These are phyloP conservation scores for Orobanche coerulescens DNA, from an alignment of 257 asterid genomes.

Conservation along the genomic window DNA sequence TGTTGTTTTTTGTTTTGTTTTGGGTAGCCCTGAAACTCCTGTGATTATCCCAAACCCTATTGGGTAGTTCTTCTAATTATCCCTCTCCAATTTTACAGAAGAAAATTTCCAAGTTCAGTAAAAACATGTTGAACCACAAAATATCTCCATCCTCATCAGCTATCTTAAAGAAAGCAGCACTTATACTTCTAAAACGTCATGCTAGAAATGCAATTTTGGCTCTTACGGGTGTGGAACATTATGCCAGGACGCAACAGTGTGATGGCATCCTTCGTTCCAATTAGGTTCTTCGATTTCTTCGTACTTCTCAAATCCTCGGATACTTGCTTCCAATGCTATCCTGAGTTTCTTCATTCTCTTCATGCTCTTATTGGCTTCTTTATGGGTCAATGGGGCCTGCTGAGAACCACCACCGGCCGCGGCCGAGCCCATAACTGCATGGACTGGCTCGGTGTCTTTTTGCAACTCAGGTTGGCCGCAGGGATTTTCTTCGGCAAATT, in stretches of 20 bases:
- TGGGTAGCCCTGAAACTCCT: too few species aligned
- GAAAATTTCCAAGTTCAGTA: neutral
- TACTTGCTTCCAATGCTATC: conserved; percentile 87
- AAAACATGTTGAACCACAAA: neutral
- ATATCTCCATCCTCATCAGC: neutral
- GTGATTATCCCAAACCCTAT: neutral
- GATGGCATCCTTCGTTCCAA: conserved; percentile 62
- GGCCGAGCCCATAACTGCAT: conserved; percentile 55
- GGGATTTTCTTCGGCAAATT: conserved; percentile 69
- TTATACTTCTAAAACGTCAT: neutral
- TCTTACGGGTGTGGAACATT: conserved; percentile 95
- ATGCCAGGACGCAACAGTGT: conserved; percentile 90
- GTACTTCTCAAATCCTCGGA: conserved; percentile 72
- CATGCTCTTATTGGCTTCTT: conserved; percentile 38
- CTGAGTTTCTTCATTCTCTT: conserved; percentile 54
- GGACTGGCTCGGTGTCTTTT: conserved; percentile 39
- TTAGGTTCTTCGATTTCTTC: conserved; percentile 56
- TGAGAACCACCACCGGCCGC: conserved; percentile 74
- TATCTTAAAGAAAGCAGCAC: too few species aligned
- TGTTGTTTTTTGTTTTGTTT: too few species aligned
- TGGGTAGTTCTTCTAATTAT: neutral
- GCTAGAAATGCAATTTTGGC: conserved; percentile 7
- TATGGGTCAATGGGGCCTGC: conserved; percentile 36
- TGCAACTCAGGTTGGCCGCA: conserved; percentile 55
- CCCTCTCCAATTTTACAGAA: neutral